Evolutionary conservation across 768 basidiomycete species (phyloP).

Genomic region (Candolleomyces efflorescens): DNA sequence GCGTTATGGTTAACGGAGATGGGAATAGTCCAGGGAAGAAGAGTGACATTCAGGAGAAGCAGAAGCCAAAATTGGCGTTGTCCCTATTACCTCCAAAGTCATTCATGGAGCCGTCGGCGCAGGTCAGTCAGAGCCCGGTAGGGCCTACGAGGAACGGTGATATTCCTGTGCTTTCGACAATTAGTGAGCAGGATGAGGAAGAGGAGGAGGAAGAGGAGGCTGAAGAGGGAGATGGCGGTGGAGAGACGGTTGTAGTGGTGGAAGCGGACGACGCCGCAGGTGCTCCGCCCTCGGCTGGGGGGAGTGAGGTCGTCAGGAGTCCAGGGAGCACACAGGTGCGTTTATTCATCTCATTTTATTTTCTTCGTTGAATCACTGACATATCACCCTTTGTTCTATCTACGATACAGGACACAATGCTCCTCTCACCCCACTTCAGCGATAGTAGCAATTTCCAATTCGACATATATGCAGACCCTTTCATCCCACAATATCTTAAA

Average conservation of each 20-base stretch:
- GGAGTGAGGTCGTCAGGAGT: no score
- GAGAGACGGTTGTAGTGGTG: background rate
- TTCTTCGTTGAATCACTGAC: no score
- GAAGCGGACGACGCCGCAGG: background rate
- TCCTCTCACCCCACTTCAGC: background rate
- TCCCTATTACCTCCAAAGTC: background rate
- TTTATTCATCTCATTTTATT: no score
- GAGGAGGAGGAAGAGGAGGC: background rate
- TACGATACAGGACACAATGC: background rate
- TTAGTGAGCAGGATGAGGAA: slow-evolving; percentile 1
- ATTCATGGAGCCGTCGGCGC: background rate
- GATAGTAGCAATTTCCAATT: background rate
- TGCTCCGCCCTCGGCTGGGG: background rate
- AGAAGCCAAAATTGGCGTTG: background rate
- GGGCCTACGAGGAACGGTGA: background rate
- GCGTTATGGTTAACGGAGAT: no score
- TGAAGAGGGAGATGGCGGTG: background rate
- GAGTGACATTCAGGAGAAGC: no score
- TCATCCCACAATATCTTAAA: slow-evolving; percentile 45
- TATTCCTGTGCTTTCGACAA: background rate
- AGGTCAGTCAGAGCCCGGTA: background rate
- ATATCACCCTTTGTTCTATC: no score
- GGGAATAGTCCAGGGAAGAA: no score
- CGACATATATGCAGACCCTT: slow-evolving; percentile 29
- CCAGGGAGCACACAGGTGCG: no score